These are phyloP conservation scores for Pseudocercospora vitis DNA, from an alignment of 2,329 filamentous ascomycete genomes.

Conservation along the genomic window DNA sequence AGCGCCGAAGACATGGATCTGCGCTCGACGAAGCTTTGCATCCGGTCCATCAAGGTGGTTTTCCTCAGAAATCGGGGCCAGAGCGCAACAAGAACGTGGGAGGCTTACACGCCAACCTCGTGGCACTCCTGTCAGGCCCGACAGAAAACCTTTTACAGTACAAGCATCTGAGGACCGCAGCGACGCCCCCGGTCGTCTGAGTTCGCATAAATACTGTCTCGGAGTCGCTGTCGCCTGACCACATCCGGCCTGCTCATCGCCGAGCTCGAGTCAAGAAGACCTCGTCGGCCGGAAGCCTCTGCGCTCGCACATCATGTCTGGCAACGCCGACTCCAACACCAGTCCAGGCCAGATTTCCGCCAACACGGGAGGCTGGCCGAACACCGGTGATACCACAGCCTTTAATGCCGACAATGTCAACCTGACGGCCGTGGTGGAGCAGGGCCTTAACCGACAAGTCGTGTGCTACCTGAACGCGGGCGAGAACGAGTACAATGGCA, in stretches of 20 bases:
- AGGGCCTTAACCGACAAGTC: slow-evolving; percentile 16
- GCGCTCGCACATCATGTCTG: slow-evolving; percentile 2
- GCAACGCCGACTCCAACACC: slow-evolving; percentile 13
- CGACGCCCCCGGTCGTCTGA: slow-evolving; percentile 1
- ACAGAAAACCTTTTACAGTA: neutral
- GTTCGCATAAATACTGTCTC: neutral
- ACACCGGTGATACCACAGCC: slow-evolving; percentile 2
- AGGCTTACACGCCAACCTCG: slow-evolving; percentile 17
- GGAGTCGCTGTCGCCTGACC: neutral
- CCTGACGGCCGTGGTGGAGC: slow-evolving; percentile 18
- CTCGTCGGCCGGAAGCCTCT: neutral
- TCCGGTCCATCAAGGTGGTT: slow-evolving; percentile 29
- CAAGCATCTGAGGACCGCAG: slow-evolving; percentile 1
- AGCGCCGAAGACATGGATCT: slow-evolving; percentile 6
- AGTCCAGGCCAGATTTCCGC: slow-evolving; percentile 12
- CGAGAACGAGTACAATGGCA: slow-evolving; percentile 57
- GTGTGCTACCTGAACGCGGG: slow-evolving; percentile 25
- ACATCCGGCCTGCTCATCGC: neutral
- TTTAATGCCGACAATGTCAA: slow-evolving; percentile 22
- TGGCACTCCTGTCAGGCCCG: slow-evolving; percentile 13
- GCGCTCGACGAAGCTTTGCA: neutral
- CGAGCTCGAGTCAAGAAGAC: neutral
- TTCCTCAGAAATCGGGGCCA: slow-evolving; percentile 7
- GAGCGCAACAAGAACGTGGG: slow-evolving; percentile 18
- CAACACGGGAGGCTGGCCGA: slow-evolving; percentile 5